Evolutionary conservation across 495 filamentous ascomycete genomes (phyloP).

Genomic region (Penicillium lagena): DNA sequence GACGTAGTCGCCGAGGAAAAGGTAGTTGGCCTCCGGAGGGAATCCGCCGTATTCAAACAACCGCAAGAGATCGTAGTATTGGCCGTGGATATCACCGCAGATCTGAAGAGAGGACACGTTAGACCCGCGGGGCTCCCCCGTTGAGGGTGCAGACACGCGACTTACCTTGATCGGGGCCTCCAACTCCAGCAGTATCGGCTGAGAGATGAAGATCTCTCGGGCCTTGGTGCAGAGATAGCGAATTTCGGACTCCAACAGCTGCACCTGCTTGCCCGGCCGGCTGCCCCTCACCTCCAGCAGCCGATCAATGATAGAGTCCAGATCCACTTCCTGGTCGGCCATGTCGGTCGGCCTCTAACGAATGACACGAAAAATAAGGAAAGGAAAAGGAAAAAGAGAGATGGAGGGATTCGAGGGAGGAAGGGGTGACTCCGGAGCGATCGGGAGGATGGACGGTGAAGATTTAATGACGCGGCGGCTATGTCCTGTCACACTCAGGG

Average conservation of each 20-base stretch:
- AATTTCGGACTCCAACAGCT: conserved; percentile 94
- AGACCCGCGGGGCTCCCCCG: not conserved
- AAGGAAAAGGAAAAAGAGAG: conserved; percentile 15
- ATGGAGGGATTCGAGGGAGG: conserved; percentile 23
- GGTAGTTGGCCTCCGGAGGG: conserved; percentile 97
- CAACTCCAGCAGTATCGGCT: conserved; percentile 94
- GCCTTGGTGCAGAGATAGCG: conserved; percentile 98
- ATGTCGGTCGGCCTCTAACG: conserved; percentile 50
- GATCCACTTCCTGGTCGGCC: conserved; percentile 97
- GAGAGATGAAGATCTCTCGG: conserved; percentile 98
- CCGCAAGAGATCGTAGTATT: conserved; percentile 97
- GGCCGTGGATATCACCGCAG: conserved; percentile 98
- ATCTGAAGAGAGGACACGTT: conserved; percentile 53
- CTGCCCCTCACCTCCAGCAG: conserved; percentile 96
- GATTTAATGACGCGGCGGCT: conserved; percentile 33
- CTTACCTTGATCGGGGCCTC: conserved; percentile 98
- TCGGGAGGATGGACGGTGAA: conserved; percentile 15
- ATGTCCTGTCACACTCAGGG: conserved; percentile 22
- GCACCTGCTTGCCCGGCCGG: conserved; percentile 96
- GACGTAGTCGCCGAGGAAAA: conserved; percentile 98
- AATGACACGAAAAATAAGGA: conserved; percentile 17
- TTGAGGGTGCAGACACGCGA: conserved; percentile 5
- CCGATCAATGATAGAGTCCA: conserved; percentile 98
- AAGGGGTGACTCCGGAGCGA: conserved; percentile 26
- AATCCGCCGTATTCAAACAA: conserved; percentile 99